Base-by-base conservation (phyloP, 805 yeast species). In the Metahyphopichia silvanorum region DNA sequence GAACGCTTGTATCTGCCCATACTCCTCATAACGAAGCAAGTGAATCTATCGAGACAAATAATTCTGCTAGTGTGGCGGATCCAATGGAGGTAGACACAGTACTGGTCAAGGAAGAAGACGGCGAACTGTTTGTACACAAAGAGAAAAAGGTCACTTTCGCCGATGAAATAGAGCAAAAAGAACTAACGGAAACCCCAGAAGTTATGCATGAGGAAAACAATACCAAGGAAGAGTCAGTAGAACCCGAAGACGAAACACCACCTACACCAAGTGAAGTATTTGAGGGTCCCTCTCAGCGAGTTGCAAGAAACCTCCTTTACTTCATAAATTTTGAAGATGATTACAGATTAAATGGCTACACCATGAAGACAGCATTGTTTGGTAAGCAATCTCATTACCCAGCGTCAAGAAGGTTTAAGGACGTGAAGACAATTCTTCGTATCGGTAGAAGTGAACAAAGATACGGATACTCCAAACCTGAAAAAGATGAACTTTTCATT, bases 251-350 rank as follows among this genome's bases (percentile, higher is more conserved):
- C 7, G 54, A 50, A 17, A 39, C 29, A 17, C 13, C 8, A 10
- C n/a, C 5, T 5, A n/a, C n/a, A n/a, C n/a, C n/a, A n/a, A n/a
- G n/a, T n/a, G n/a, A n/a, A n/a, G n/a, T 64, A 0, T 77, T 68
- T 44, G 81, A 79, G 52, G 95, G 95, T 0, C 95, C 95, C 1
- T 55, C 64, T 2, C 87, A 79, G 47, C 67, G 67, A 33, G 77
- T 82, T 2, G 67, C 77, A 1, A 66, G 74, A 21, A 77, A 80
- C 43, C 63, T 63, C 25, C 53, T 86, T 0, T 66, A 75, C 2
- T 60, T 84, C 27, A 67, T 77, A 38, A 74, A 73, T 22, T 76
- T 77, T 42, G 57, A 57, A 14, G 58, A 53, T 16, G 58, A 59
- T 2, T 23, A 18, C 14, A 47, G 51, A 16, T 43, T 63, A 5